These are phyloP conservation scores for Leptographium flavum DNA, from an alignment of 2,329 filamentous ascomycete species.

Conservation along the genomic window DNA sequence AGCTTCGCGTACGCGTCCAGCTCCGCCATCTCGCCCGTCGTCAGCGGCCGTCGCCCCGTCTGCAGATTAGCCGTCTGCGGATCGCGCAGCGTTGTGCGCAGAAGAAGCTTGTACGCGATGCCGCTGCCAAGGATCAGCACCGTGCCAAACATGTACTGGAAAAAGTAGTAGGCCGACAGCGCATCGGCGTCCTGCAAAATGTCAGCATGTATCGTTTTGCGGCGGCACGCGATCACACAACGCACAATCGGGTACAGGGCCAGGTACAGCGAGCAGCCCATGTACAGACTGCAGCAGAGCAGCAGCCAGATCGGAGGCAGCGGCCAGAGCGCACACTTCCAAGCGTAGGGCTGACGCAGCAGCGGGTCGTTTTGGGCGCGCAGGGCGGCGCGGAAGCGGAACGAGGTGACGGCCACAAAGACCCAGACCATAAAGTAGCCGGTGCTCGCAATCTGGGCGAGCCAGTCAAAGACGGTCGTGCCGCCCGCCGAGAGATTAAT, in stretches of 20 bases:
- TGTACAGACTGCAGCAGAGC: not conserved
- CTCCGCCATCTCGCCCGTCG: not conserved
- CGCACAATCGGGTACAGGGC: slow-evolving; percentile 5
- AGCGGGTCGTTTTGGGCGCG: slow-evolving; percentile 3
- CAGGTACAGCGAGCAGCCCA: slow-evolving; percentile 4
- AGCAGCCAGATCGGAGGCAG: slow-evolving; percentile 3
- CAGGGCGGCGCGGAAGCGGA: slow-evolving; percentile 4
- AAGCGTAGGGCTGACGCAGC: not conserved
- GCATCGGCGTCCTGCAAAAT: not conserved
- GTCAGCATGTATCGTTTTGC: not conserved
- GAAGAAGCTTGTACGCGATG: not conserved
- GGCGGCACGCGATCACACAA: not conserved
- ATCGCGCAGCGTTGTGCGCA: not conserved
- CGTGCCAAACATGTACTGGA: slow-evolving; percentile 4
- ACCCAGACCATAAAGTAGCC: slow-evolving; percentile 7
- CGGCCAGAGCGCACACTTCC: slow-evolving; percentile 3
- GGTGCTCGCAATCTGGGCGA: slow-evolving; percentile 17
- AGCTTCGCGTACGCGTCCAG: not conserved
- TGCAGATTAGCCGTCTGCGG: not conserved
- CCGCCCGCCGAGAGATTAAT: slow-evolving; percentile 28
- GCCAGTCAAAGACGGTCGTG: slow-evolving; percentile 46
- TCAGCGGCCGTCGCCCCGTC: not conserved
- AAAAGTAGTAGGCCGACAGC: slow-evolving; percentile 4
- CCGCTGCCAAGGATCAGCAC: not conserved
- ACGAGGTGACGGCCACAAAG: slow-evolving; percentile 3